A percentile compares a stretch with the other conserved stretches of the same genome.
Conservation (phyloP, 108 stramenopile genomes). For the Fragilariopsis cylindrus region DNA sequence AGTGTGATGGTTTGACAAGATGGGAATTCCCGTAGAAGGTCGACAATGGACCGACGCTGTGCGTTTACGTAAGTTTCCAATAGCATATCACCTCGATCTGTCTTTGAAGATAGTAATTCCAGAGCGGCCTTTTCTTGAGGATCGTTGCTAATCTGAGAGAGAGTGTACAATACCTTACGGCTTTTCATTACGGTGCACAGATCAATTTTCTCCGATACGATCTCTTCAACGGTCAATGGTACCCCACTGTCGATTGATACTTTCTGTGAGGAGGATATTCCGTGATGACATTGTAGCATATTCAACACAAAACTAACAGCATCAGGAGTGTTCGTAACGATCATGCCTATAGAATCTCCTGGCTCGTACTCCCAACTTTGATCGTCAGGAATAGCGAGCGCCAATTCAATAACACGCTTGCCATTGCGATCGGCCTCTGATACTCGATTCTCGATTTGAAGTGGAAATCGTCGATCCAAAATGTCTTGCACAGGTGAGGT, state of each 20-base stretch:
- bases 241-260: conserved; percentile 56
- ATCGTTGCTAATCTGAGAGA: conserved; percentile 70
- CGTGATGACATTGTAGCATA: conserved; percentile 59
- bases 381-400: conserved; percentile 76
- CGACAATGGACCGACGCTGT: conserved; percentile 73
- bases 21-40: conserved; percentile 87
- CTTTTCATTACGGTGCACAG: conserved; percentile 70
- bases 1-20: conserved; percentile 76
- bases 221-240: conserved; percentile 65
- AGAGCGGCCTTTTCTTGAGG: conserved; percentile 51
- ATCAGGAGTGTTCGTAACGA: conserved; percentile 65
- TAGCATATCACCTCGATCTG: conserved; percentile 27
- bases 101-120: conserved; percentile 57
- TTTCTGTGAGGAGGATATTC: conserved; percentile 55
- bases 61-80: conserved; percentile 63
- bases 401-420: conserved; percentile 86
- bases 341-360: conserved; percentile 88
- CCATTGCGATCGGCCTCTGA: conserved; percentile 47
- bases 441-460: conserved; percentile 26
- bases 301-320: conserved; percentile 55
- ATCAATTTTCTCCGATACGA: conserved; percentile 64
- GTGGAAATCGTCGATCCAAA: conserved; percentile 54
- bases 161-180: conserved; percentile 52
- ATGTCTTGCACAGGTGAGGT: conserved; percentile 34
- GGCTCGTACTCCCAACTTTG: conserved; percentile 84